Evolutionary conservation across 2,329 filamentous ascomycete genomes (phyloP), one percentile per base, ranked within the genome.

Genomic region (Sporothrix curviconia): DNA sequence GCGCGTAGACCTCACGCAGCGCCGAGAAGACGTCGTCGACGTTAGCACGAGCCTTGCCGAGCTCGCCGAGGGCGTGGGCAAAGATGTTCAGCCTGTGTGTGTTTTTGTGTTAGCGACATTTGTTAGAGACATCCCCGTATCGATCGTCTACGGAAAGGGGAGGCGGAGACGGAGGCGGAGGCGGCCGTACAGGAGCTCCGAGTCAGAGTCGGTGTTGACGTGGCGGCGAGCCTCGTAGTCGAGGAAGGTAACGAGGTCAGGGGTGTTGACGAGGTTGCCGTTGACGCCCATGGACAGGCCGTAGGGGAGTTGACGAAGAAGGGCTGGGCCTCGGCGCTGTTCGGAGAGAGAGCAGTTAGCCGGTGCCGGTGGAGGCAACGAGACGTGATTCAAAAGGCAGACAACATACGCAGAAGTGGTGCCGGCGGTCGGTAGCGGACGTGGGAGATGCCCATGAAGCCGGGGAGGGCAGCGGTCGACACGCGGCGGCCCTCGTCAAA

Each of bases 231-330:
- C 89, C 63, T 89, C 87, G 62, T 85, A 76, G 66, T 95, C 90
- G 50, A 95, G 78, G 68, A 85, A 89, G 60, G 77, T 73, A 69
- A 82, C 83, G 49, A 95, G 76, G 54, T 88, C 84, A 2, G 79
- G 78, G 5, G 86, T 83, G 68, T 95, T 81, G 76, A 95, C 89
- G 47, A 96, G 78, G 72, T 96, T 96, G 60, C 92, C 91, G 67
- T 96, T 96, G 73, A 94, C 86, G 22, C 86, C 82, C 69, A 94
- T 81, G 66, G 81, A 88, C 65, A 95, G 87, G 49, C 90, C 90
- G 68, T 90, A 94, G 1, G 89, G 90, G 81, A 82, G 75, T 95
- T 95, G 66, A 94, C 90, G 69, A 94, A 96, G 72, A 96, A 95
- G 0, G 92, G 92, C 72, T 96, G 91, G 11, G 90, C 89, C 72